Evolutionary conservation across 805 yeast genomes (phyloP).

Genomic region (Jamesozyma rosinii): DNA sequence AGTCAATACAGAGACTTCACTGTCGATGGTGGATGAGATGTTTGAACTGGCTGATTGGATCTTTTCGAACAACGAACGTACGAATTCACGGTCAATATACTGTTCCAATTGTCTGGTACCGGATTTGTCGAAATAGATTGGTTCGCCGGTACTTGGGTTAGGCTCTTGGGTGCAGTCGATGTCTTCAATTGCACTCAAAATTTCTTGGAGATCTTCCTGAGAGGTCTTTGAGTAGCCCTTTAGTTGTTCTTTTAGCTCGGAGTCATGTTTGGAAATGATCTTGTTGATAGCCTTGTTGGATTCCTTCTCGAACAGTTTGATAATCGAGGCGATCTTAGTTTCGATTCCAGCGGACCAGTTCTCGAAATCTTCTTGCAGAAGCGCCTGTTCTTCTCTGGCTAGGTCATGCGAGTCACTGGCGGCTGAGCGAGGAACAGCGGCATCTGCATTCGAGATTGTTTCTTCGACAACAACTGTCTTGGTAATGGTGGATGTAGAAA

Average conservation of each 20-base stretch:
- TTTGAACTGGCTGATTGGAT: slow-evolving; percentile 2
- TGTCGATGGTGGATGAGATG: slow-evolving; percentile 29
- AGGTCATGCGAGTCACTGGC: slow-evolving; percentile 4
- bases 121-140: slow-evolving; percentile 28
- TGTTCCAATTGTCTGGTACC: slow-evolving; percentile 31
- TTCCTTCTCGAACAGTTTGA: slow-evolving; percentile 33
- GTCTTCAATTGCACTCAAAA: slow-evolving; percentile 31
- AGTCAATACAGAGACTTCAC: slow-evolving; percentile 26
- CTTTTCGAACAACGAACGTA: slow-evolving; percentile 36
- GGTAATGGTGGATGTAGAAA: slow-evolving; percentile 8
- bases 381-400: slow-evolving; percentile 16
- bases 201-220: slow-evolving; percentile 19
- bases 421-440: slow-evolving; percentile 3
- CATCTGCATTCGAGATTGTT: background rate
- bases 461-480: slow-evolving; percentile 4
- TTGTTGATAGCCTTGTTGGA: slow-evolving; percentile 26
- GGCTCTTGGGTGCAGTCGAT: slow-evolving; percentile 31
- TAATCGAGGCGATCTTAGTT: slow-evolving; percentile 33
- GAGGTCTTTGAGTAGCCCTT: slow-evolving; percentile 27
- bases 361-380: slow-evolving; percentile 31
- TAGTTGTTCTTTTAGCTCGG: slow-evolving; percentile 30
- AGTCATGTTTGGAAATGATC: slow-evolving; percentile 23
- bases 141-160: slow-evolving; percentile 28
- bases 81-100: slow-evolving; percentile 39
- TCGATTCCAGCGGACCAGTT: slow-evolving; percentile 32